These are phyloP conservation scores for Pilatotrama ljubarskyi DNA, from an alignment of 768 basidiomycete species.

Conservation along the genomic window DNA sequence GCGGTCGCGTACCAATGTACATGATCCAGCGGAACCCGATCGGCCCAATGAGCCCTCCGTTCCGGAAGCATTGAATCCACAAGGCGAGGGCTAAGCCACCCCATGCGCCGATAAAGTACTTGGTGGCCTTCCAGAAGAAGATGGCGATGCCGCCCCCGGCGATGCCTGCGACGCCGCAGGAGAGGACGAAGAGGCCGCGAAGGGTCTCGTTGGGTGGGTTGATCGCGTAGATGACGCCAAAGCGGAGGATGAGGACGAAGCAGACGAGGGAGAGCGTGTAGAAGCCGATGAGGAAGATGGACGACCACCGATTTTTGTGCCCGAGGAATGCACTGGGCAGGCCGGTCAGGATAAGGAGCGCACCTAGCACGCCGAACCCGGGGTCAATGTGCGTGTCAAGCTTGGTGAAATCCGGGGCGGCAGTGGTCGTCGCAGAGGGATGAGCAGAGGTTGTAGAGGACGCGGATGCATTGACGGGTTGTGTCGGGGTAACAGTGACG, in stretches of 20 bases:
- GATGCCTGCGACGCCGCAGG: constrained; percentile 75
- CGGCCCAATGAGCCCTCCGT: constrained; percentile 77
- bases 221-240: constrained; percentile 82
- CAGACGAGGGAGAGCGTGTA: constrained; percentile 87
- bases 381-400: constrained; percentile 75
- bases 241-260: constrained; percentile 83
- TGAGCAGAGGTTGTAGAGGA: constrained; percentile 41
- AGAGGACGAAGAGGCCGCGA: constrained; percentile 88
- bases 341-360: constrained; percentile 85
- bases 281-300: constrained; percentile 91
- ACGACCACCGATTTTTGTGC: constrained; percentile 96
- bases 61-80: constrained; percentile 83
- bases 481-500: constrained; percentile 57
- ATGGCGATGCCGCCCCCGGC: constrained; percentile 84
- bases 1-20: constrained; percentile 64
- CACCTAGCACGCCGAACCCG: constrained; percentile 88
- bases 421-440: constrained; percentile 43
- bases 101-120: constrained; percentile 81
- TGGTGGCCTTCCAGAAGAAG: constrained; percentile 90
- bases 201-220: constrained; percentile 78
- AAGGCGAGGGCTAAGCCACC: constrained; percentile 86
- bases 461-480: constrained; percentile 35
- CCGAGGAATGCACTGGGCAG: constrained; percentile 89
- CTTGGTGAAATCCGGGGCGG: constrained; percentile 37
- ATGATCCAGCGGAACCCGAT: constrained; percentile 88